Percentiles rank a stretch among this genome's conserved stretches.
These are phyloP conservation scores for Vicia faba DNA, from an alignment of 306 rosid species.

Conservation along the genomic window DNA sequence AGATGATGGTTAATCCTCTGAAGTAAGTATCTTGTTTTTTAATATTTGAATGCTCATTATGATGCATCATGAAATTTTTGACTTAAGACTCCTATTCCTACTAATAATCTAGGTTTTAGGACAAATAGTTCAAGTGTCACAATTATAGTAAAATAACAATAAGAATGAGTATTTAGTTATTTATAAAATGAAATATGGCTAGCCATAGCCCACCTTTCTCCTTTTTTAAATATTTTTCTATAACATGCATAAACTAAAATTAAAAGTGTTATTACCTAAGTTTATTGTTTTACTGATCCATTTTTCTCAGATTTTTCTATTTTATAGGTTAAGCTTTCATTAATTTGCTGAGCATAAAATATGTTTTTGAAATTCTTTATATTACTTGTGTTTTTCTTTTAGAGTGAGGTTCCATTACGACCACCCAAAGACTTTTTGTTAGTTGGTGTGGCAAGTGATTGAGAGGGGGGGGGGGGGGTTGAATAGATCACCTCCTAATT, in stretches of 20 bases:
- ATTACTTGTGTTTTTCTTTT: conserved; percentile 45
- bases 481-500: too few relatives aligned
- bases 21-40: conserved; percentile 54
- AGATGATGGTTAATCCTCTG: conserved; percentile 85
- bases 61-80: not conserved
- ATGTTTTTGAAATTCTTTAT: conserved; percentile 27
- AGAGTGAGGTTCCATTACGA: conserved; percentile 99
- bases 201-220: conserved; percentile 2
- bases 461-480: too few relatives aligned
- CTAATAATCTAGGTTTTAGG: conserved; percentile 28
- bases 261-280: too few relatives aligned
- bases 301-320: conserved; percentile 6
- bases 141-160: conserved; percentile 10
- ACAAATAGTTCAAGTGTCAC: conserved; percentile 17
- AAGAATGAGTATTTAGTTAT: conserved; percentile 22
- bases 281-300: too few relatives aligned
- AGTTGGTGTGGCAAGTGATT: too few relatives aligned
- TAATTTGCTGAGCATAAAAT: not conserved
- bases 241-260: not conserved
- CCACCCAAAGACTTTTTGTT: too few relatives aligned
- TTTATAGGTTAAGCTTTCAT: conserved; percentile 18
- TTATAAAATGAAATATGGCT: conserved; percentile 25
- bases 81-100: conserved; percentile 15
- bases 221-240: conserved; percentile 18
- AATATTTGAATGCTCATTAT: not conserved